Base-by-base conservation (phyloP, 805 yeast species). In the Kazachstania taianensis region DNA sequence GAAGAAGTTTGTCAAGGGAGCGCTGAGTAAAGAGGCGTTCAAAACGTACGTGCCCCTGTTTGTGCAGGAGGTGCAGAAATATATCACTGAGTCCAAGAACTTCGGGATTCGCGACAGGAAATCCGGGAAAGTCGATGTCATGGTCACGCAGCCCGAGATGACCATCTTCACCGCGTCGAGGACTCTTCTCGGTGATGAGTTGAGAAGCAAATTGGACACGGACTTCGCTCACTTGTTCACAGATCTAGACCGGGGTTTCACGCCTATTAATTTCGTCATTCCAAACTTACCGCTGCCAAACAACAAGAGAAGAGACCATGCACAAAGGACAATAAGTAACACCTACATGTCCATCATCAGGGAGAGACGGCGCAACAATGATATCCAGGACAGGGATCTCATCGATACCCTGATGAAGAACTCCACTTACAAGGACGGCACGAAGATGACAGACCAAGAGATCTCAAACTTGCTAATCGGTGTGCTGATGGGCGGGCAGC, bases 401-500 rank as follows among this genome's bases (percentile, higher is more conserved):
- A 77, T 92, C 47, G 97, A 89, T 58, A 72, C 92, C 13, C 71
- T 86, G 57, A 75, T 92, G 83, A 73, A 75, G 49, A 70, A 67
- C 49, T 80, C 87, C 28, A 76, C 83, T 41, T 92, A 92, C 66
- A 87, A 84, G 60, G 97, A 92, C 57, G 98, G 98, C 50, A 77
- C 78, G 33, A 70, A 72, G 53, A 87, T 92, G 96, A 80, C 95
- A 19, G 98, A 92, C 60, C 78, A 79, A 59, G 94, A 92, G 65
- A 85, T 92, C 54, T 92, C 97, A 33, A 82, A 87, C 62, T 69
- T 92, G 60, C 67, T 86, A 59, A 89, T 92, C 61, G 98, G 97
- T 61, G 81, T 92, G 37, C 70, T 92, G 42, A 92, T 92, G 98
- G 98, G 98, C 52, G 98, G 98, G 44, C 98, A 92, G 67, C 98